phyloP scores from a whole-genome alignment of 129 eudicot genomes.

The Smallanthus sonchifolius region DNA sequence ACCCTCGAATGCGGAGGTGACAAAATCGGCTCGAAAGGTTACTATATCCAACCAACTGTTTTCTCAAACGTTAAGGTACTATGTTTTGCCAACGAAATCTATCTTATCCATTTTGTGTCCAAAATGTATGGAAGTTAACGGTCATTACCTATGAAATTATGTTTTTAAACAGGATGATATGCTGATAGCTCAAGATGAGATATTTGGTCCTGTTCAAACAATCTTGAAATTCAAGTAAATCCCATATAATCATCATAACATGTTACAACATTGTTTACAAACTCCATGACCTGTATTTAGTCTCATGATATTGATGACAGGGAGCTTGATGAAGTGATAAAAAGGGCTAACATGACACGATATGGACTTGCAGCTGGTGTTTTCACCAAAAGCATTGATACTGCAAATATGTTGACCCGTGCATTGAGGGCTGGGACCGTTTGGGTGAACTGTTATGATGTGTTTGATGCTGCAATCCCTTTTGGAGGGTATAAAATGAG shows the following conservation, averaged over 20 bases:
- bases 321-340: slow-evolving; percentile 63
- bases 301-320: slow-evolving; percentile 18
- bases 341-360: slow-evolving; percentile 57
- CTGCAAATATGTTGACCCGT: slow-evolving; percentile 60
- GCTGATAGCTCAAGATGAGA: slow-evolving; percentile 82
- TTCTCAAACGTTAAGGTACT: slow-evolving; percentile 78
- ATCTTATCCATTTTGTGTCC: not conserved
- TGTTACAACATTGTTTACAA: not conserved
- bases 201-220: slow-evolving; percentile 82
- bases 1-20: slow-evolving; percentile 90
- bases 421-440: slow-evolving; percentile 72
- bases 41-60: slow-evolving; percentile 77
- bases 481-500: slow-evolving; percentile 94
- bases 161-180: slow-evolving; percentile 57
- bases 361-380: slow-evolving; percentile 94
- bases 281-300: not conserved
- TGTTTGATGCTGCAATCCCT: slow-evolving; percentile 79
- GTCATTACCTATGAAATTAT: not conserved
- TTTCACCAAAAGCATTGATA: slow-evolving; percentile 61
- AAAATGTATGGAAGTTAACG: not conserved
- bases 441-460: slow-evolving; percentile 77
- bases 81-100: not conserved
- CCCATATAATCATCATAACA: not conserved
- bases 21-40: slow-evolving; percentile 66
- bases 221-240: slow-evolving; percentile 83